Conservation (phyloP, 805 yeast species). For the Lachancea nothofagi region DNA sequence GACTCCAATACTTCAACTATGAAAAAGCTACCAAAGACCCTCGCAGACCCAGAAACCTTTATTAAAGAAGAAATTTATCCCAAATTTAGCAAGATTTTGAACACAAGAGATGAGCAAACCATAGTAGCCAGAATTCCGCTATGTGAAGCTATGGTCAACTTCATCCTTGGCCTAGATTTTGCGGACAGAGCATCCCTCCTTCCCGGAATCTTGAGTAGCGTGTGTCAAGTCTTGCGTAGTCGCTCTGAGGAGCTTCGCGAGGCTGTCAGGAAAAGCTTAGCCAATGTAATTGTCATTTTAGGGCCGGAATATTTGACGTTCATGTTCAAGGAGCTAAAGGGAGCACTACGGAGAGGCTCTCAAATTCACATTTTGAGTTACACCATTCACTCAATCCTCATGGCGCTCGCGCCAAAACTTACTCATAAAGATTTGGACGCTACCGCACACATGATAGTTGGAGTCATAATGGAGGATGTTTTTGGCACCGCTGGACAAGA, state of each 20-base stretch:
- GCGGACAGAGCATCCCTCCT: constrained; percentile 52
- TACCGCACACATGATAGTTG: constrained; percentile 53
- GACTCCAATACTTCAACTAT: constrained; percentile 17
- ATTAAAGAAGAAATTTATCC: constrained; percentile 57
- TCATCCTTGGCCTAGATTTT: constrained; percentile 55
- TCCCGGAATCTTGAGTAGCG: constrained; percentile 76
- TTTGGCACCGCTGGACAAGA: constrained; percentile 92
- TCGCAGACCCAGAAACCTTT: constrained; percentile 39
- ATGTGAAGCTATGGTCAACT: constrained; percentile 71
- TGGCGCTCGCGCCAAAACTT: constrained; percentile 42
- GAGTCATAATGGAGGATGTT: constrained; percentile 81
- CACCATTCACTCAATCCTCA: constrained; percentile 72
- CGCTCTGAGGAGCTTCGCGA: constrained; percentile 86
- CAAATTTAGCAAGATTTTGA: constrained; percentile 53
- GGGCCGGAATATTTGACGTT: constrained; percentile 74
- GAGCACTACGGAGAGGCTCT: constrained; percentile 82
- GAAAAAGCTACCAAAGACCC: constrained; percentile 35
- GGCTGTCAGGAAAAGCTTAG: constrained; percentile 68
- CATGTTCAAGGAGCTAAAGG: constrained; percentile 67
- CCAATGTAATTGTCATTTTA: constrained; percentile 54
- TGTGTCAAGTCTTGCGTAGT: constrained; percentile 85
- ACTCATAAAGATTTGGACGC: constrained; percentile 72
- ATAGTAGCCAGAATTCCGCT: constrained; percentile 69
- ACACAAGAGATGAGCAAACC: constrained; percentile 71
- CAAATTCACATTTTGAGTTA: constrained; percentile 89